Conservation (phyloP, 2,329 filamentous ascomycete genomes). For the Domatiomyces catenatus region DNA sequence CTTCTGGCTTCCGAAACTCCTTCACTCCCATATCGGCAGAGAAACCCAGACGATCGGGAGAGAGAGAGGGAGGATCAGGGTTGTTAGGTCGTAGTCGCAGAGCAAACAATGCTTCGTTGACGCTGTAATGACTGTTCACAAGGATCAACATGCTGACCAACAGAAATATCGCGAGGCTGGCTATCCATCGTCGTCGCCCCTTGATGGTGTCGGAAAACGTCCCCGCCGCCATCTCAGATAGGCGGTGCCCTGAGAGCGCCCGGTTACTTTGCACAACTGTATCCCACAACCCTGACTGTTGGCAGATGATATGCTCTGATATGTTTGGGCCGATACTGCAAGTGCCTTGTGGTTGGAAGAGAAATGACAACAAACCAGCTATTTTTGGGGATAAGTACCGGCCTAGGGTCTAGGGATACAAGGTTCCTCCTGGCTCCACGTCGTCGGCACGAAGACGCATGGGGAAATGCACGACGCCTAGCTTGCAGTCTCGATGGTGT, state of each 20-base stretch:
- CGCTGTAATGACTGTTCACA: not conserved
- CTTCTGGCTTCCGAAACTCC: constrained; percentile 5
- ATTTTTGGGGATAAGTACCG: too few species aligned
- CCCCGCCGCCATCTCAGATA: not conserved
- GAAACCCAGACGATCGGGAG: not conserved
- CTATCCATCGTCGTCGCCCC: not conserved
- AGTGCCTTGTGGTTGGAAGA: too few species aligned
- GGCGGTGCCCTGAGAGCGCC: not conserved
- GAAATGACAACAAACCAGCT: too few species aligned
- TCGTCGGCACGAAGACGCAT: too few species aligned
- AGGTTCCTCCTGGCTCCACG: too few species aligned
- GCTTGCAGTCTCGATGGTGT: too few species aligned
- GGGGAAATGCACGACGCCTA: too few species aligned
- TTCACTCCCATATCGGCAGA: constrained; percentile 1
- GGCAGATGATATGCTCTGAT: too few species aligned
- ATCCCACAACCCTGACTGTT: not conserved
- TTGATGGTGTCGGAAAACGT: not conserved
- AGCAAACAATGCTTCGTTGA: not conserved
- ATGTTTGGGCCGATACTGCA: too few species aligned
- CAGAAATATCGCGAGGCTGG: not conserved
- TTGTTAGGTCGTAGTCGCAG: not conserved
- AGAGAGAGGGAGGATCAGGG: not conserved
- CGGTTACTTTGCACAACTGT: not conserved
- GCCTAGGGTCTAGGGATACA: too few species aligned
- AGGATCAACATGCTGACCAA: not conserved